These are phyloP conservation scores for Salix brachista DNA, from an alignment of 345 rosid species.

Conservation along the genomic window DNA sequence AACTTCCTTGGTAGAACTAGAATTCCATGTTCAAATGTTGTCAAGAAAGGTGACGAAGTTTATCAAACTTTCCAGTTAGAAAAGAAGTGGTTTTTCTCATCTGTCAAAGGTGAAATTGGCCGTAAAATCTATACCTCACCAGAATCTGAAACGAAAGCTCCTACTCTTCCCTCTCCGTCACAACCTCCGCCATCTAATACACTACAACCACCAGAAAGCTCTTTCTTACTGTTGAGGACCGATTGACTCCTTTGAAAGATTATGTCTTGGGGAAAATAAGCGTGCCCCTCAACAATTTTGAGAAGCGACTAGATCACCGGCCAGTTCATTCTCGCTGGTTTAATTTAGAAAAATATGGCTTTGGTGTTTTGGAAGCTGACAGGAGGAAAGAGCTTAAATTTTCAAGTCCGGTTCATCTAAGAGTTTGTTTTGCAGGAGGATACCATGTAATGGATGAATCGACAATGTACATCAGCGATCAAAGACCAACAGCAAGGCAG, in stretches of 20 bases:
- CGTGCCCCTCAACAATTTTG: constrained; percentile 49
- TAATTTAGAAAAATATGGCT: constrained; percentile 78
- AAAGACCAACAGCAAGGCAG: constrained; percentile 79
- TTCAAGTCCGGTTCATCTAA: constrained; percentile 70
- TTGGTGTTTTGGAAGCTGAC: constrained; percentile 64
- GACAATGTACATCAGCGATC: constrained; percentile 79
- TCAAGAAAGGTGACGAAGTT: constrained; percentile 49
- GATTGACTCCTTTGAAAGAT: constrained; percentile 56
- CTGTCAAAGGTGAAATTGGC: constrained; percentile 59
- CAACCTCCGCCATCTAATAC: constrained; percentile 5
- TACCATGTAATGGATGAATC: constrained; percentile 94
- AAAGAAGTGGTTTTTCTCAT: constrained; percentile 39
- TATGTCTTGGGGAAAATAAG: constrained; percentile 61
- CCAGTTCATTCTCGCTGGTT: constrained; percentile 84
- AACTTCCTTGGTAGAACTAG: constrained; percentile 47
- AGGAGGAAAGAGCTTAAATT: constrained; percentile 76
- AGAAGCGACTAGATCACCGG: constrained; percentile 81
- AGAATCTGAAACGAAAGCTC: constrained; percentile 13
- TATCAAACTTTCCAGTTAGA: constrained; percentile 41
- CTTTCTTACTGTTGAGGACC: neutral
- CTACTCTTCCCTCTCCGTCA: neutral
- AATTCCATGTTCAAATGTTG: constrained; percentile 40
- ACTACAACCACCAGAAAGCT: constrained; percentile 4
- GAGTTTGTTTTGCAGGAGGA: constrained; percentile 88
- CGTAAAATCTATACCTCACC: constrained; percentile 34